These are phyloP conservation scores for Butyriboletus loyo DNA, from an alignment of 768 basidiomycete species.

Conservation along the genomic window DNA sequence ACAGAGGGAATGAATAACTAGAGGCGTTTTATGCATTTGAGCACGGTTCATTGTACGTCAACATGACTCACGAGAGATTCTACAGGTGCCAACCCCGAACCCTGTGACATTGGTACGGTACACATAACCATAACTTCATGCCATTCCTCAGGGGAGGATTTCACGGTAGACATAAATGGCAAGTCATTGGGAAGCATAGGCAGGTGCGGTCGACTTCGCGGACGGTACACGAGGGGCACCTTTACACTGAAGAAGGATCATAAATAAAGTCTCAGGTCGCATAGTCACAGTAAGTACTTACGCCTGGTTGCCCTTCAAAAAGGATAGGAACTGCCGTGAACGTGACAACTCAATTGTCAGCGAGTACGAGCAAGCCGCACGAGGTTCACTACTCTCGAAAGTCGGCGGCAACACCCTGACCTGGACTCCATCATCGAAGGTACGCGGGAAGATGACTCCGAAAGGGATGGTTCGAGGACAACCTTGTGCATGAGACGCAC, in stretches of 20 bases:
- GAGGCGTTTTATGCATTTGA: slow-evolving; percentile 1
- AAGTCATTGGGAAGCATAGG: slow-evolving; percentile 45
- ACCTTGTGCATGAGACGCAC: slow-evolving; percentile 3
- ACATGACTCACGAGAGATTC: slow-evolving; percentile 47
- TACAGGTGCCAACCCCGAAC: slow-evolving; percentile 37
- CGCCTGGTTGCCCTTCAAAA: slow-evolving; percentile 48
- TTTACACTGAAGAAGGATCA: slow-evolving; percentile 35
- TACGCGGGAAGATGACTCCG: slow-evolving; percentile 42
- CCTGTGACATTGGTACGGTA: slow-evolving; percentile 38
- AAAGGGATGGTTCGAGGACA: slow-evolving; percentile 44
- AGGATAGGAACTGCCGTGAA: slow-evolving; percentile 37
- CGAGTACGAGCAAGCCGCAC: slow-evolving; percentile 42
- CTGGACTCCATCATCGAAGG: slow-evolving; percentile 36
- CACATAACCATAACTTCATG: slow-evolving; percentile 44
- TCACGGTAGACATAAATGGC: slow-evolving; percentile 56
- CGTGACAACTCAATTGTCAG: slow-evolving; percentile 43
- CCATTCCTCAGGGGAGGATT: slow-evolving; percentile 67
- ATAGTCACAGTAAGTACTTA: slow-evolving; percentile 23
- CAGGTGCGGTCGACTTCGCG: slow-evolving; percentile 52
- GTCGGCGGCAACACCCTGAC: slow-evolving; percentile 48
- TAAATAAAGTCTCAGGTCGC: background rate
- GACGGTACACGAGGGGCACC: slow-evolving; percentile 50
- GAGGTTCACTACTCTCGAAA: slow-evolving; percentile 29
- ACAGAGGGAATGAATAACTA: slow-evolving; percentile 61
- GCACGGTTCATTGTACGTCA: background rate